Evolutionary conservation across 139 green algal genomes (phyloP), one percentile per base, ranked within the genome.

Genomic region (Chlorella sp.): DNA sequence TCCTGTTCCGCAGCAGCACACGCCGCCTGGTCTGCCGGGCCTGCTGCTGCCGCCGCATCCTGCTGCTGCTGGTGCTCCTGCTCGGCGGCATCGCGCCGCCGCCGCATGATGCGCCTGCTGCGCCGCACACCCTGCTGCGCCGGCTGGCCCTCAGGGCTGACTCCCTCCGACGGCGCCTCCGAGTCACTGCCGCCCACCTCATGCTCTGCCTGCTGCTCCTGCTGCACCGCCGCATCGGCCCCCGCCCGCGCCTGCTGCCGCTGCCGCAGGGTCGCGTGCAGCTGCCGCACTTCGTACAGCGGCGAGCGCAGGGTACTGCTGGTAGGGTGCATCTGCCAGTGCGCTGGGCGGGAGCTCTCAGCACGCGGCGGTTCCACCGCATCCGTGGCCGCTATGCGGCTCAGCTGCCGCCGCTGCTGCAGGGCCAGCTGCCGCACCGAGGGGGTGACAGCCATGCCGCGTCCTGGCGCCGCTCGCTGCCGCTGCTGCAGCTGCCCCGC

Each of bases 301-400:
- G 81, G 81, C 6, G 81, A 86, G 28, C 81, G 81, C 70, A 86
- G 81, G 14, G 81, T 86, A 72, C 62, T 79, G 81, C 81, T 86
- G 40, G 48, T 86, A 41, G 81, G 81, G 28, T 36, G 81, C 70
- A 80, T 40, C 70, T 86, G 81, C 72, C 81, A 81, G 72, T 86
- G 51, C 0, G 54, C 81, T 8, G 70, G 81, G 0, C 70, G 81
- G 8, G 81, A 86, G 54, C 68, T 80, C 81, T 86, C 81, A 0
- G 81, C 81, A 19, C 72, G 81, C 9, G 80, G 40, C 40, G 67
- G 41, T 24, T 76, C 69, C 44, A 3, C 65, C n/a, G 77, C 58
- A 7, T 30, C 70, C 16, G 68, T 20, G 8, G 70, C 51, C 32
- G 40, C 70, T 40, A 74, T 44, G 0, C 72, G 56, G 81, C 81